Percentiles rank a stretch among this genome's conserved stretches.
These are phyloP conservation scores for Xylaria sp. DNA, from an alignment of 2,329 filamentous ascomycete genomes.

Conservation along the genomic window DNA sequence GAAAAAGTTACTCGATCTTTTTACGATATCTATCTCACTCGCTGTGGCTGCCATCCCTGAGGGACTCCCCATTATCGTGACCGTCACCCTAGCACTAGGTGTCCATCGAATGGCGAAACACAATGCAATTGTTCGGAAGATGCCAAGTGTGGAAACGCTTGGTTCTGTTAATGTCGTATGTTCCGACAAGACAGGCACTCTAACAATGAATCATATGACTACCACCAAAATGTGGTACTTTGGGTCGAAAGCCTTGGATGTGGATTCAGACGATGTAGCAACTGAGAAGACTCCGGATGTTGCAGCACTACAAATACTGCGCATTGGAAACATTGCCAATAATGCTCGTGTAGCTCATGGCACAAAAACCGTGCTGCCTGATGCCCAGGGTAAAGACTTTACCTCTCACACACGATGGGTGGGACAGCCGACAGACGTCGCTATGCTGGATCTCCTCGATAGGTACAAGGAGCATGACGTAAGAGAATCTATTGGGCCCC, in stretches of 20 bases:
- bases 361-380: constrained; percentile 84
- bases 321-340: constrained; percentile 96
- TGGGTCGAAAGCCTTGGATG: constrained; percentile 67
- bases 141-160: constrained; percentile 96
- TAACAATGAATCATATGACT: constrained; percentile 99
- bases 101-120: constrained; percentile 96
- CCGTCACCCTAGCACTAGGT: constrained; percentile 92
- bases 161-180: constrained; percentile 99
- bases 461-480: constrained; percentile 92
- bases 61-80: constrained; percentile 97
- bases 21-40: constrained; percentile 96
- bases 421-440: constrained; percentile 96
- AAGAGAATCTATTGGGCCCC: constrained; percentile 83
- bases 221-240: constrained; percentile 97
- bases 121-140: constrained; percentile 92
- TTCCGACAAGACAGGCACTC: constrained; percentile 95
- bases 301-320: constrained; percentile 81
- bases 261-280: constrained; percentile 66
- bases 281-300: constrained; percentile 72
- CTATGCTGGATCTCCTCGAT: constrained; percentile 94
- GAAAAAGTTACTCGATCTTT: constrained; percentile 90
- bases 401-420: constrained; percentile 87
- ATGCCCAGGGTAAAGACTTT: constrained; percentile 75
- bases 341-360: constrained; percentile 85
- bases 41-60: constrained; percentile 97